Base-by-base conservation (phyloP, 2,329 filamentous ascomycete species). In the Corynespora cassiicola region DNA sequence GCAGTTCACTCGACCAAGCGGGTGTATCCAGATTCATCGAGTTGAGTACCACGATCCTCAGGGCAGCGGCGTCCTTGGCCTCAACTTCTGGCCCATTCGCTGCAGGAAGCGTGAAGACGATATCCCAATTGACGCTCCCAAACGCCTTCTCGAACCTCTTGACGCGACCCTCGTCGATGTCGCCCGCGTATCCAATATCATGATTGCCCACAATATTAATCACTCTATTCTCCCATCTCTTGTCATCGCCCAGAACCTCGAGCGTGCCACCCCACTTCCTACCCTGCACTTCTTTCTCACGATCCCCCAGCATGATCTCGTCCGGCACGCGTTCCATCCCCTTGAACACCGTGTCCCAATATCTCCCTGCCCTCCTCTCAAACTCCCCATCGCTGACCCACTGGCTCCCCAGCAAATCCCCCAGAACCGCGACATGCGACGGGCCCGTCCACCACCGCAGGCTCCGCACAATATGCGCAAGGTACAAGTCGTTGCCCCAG, bases 201-300 rank as follows among this genome's bases (percentile, higher is more conserved):
- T 99, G 94, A 61, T 99, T 99, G 1, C 94, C 94, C 0, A 85
- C 90, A 17, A 97, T 82, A 54, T 96, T 95, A 64, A 99, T 90
- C 48, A 96, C 77, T 38, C 87, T 81, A 25, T 75, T 78, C n/a
- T 76, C 70, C 94, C 94, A 97, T 2, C 69, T 67, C 5, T 74
- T 69, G 41, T 80, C 75, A 30, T 48, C 48, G 2, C 71, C 70
- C 16, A 78, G 57, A 1, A 63, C 47, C 44, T 77, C 70, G 11
- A 56, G 48, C 9, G 49, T 63, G 4, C 48, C 56, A 27, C 53
- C 46, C 60, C 57, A 58, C 10, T 41, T 44, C 31, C 36, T 51
- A 38, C 45, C 47, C 14, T 48, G 9, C 37, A 52, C 26, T 30
- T 39, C 18, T 45, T 31, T 29, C 10, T 37, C 30, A 3, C 36